phyloP scores from a whole-genome alignment of 805 yeast genomes.

The Lipomyces lipofer region DNA sequence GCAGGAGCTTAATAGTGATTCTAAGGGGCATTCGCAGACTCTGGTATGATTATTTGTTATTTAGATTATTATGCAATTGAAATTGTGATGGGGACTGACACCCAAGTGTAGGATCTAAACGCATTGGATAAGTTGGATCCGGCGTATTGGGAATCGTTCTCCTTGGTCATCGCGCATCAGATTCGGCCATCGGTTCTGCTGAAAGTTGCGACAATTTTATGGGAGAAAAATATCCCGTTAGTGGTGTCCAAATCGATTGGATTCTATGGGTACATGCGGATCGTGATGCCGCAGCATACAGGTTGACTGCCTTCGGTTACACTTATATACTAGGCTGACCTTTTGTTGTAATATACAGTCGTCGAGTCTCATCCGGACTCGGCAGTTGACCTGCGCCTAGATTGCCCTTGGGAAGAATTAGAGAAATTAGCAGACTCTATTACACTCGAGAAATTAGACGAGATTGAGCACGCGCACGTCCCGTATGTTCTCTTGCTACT shows the following conservation, averaged over 20 bases:
- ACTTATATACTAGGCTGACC: no score
- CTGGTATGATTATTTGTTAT: no score
- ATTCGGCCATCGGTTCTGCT: constrained; percentile 35
- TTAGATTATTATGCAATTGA: neutral
- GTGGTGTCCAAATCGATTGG: constrained; percentile 57
- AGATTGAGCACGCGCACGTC: constrained; percentile 53
- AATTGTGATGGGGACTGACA: neutral
- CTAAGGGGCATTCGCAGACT: constrained; percentile 41
- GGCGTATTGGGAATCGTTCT: constrained; percentile 51
- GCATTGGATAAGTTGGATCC: constrained; percentile 14
- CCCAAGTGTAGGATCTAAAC: neutral
- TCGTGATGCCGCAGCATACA: constrained; percentile 59
- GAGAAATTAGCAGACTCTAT: constrained; percentile 51
- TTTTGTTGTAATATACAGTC: constrained; percentile 6
- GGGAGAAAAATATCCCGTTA: constrained; percentile 54
- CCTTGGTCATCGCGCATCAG: constrained; percentile 51
- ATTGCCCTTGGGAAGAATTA: constrained; percentile 71
- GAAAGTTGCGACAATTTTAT: constrained; percentile 43
- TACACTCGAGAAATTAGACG: constrained; percentile 50
- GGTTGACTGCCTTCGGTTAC: no score
- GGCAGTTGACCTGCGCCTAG: constrained; percentile 65
- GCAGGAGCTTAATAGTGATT: constrained; percentile 63
- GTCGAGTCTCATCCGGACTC: constrained; percentile 72
- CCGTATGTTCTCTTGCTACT: constrained; percentile 68
- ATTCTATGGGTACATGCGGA: constrained; percentile 61